Evolutionary conservation across 495 filamentous ascomycete species (phyloP).

Genomic region (Talaromyces stipitatus): DNA sequence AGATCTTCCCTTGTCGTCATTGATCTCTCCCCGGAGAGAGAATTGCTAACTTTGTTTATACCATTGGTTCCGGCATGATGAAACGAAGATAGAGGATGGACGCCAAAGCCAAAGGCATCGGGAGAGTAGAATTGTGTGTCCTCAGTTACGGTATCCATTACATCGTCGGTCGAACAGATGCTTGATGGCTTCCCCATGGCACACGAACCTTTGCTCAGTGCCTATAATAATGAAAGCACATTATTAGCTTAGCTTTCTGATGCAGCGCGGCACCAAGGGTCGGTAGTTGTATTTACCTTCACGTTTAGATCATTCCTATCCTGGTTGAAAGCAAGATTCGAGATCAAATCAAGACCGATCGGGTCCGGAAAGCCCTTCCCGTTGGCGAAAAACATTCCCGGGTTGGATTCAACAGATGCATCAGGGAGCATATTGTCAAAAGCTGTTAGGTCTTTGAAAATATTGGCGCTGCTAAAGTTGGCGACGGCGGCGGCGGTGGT

Average conservation of each 20-base stretch:
- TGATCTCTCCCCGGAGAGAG: background rate
- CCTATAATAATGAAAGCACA: background rate
- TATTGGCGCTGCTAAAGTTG: background rate
- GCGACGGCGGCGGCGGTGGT: too few species aligned
- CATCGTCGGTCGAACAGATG: background rate
- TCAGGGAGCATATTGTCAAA: background rate
- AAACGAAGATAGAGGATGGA: background rate
- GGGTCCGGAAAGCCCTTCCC: background rate
- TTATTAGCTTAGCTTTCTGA: background rate
- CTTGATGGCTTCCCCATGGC: background rate
- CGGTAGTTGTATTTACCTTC: background rate
- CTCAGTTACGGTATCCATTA: background rate
- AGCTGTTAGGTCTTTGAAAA: background rate
- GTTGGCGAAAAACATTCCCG: background rate
- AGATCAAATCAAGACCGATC: background rate
- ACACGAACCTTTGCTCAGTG: background rate
- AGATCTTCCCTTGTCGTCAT: background rate
- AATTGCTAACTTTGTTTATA: background rate
- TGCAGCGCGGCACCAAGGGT: background rate
- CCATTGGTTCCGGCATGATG: background rate
- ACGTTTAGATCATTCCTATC: background rate
- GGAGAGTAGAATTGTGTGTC: background rate
- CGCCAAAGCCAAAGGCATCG: background rate
- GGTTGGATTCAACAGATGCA: background rate
- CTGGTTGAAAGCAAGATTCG: background rate